These are phyloP conservation scores for Lithohypha guttulata DNA, from an alignment of 2,329 filamentous ascomycete species.

Conservation along the genomic window DNA sequence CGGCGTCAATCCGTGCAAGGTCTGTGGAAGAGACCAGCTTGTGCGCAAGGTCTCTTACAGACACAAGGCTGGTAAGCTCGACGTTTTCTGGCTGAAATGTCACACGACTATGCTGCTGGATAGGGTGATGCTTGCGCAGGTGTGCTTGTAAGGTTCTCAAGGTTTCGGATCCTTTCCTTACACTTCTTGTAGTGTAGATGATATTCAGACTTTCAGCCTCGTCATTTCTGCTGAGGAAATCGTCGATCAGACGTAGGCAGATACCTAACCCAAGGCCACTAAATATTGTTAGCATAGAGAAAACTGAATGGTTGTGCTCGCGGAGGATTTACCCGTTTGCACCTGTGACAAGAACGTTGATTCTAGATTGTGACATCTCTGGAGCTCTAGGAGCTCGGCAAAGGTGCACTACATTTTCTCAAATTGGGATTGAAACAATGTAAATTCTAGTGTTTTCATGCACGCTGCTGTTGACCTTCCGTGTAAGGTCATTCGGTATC, in stretches of 20 bases:
- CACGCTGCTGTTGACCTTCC: no score
- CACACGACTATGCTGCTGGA: slow-evolving; percentile 33
- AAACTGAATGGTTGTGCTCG: no score
- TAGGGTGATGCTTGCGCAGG: slow-evolving; percentile 37
- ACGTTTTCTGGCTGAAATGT: slow-evolving; percentile 46
- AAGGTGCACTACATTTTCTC: slow-evolving; percentile 1
- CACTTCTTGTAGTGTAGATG: slow-evolving; percentile 71
- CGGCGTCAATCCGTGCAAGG: slow-evolving; percentile 62
- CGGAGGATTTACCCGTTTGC: slow-evolving; percentile 60
- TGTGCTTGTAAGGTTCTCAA: slow-evolving; percentile 54
- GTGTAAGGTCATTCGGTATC: no score
- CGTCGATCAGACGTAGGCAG: slow-evolving; percentile 75
- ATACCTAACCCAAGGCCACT: slow-evolving; percentile 83
- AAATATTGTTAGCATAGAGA: slow-evolving; percentile 12
- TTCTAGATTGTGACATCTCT: slow-evolving; percentile 13
- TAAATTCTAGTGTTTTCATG: no score
- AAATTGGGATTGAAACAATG: no score
- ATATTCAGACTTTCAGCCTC: slow-evolving; percentile 60
- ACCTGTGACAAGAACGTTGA: slow-evolving; percentile 62
- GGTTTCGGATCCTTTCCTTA: slow-evolving; percentile 63
- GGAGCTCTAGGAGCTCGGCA: slow-evolving; percentile 7
- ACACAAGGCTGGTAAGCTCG: slow-evolving; percentile 47
- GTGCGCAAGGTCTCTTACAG: slow-evolving; percentile 44
- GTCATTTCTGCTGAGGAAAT: slow-evolving; percentile 64
- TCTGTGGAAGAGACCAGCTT: slow-evolving; percentile 36